Evolutionary conservation across 257 asterid species (phyloP), one percentile per base, ranked within the genome.

Genomic region (Thymus mandschuricus): DNA sequence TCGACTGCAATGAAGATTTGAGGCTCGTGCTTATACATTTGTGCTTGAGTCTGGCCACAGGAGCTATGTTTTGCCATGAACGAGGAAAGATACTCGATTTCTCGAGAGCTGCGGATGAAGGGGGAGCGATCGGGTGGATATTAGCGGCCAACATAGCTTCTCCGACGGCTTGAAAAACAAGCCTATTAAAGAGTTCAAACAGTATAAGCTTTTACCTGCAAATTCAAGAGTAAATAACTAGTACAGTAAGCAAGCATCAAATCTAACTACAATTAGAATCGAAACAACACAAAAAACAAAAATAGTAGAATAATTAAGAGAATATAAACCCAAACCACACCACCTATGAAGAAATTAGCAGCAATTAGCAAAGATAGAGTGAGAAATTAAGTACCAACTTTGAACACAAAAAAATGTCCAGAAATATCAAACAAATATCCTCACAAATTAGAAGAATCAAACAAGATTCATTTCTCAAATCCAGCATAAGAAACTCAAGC

Each of bases 61-160:
- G 69, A 10, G 65, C 2, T 3, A 67, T 12, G 44, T 58, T 78
- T 35, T 66, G 61, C 74, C 81, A 65, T 28, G 73, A 40, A 70
- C 50, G 75, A 55, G 54, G 31, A 50, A 71, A 74, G 33, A 60
- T 69, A 71, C 77, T 76, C 0, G 83, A 62, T 54, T 69, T 73
- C 57, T 68, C 61, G 4, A 75, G 54, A 60, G 45, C 52, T 35
- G 66, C 70, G 12, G 69, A 31, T 60, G 60, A 63, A 44, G 77
- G 79, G 45, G 84, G 74, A 63, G 81, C 43, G 13, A 76, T 57
- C 21, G 83, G 76, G 59, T 79, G 83, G 74, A 77, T 64, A 78
- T 84, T 82, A 41, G 84, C 83, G 35, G 87, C 81, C 69, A 87
- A 71, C 94, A 87, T 88, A 11, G 68, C 79, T 66, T 56, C 69